Evolutionary conservation across 805 yeast species (phyloP).

Genomic region (Cyberlindnera mycetangii): DNA sequence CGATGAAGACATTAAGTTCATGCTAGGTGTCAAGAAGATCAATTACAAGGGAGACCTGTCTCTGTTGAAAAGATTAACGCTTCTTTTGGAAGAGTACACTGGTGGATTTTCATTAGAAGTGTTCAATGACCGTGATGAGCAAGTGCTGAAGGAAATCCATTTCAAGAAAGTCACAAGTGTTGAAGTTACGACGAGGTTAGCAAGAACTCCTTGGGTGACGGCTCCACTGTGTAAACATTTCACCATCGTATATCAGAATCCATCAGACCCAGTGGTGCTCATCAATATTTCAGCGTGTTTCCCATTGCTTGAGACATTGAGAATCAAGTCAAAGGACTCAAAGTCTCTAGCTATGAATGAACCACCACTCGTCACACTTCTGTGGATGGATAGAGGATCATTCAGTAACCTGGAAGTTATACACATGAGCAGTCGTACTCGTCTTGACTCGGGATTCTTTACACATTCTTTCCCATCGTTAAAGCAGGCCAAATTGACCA

Average conservation of each 20-base stretch:
- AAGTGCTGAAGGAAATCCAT: conserved; percentile 41
- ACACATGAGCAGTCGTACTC: conserved; percentile 7
- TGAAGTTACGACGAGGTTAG: background rate
- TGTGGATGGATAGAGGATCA: conserved; percentile 5
- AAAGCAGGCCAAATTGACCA: conserved; percentile 6
- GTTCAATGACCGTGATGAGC: conserved; percentile 37
- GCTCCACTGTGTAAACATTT: conserved; percentile 3
- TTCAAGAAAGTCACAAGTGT: conserved; percentile 1
- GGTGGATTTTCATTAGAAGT: conserved; percentile 3
- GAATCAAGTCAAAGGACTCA: conserved; percentile 4
- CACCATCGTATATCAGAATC: conserved; percentile 4
- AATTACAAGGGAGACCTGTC: conserved; percentile 1
- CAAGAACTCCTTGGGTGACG: background rate
- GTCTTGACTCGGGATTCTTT: conserved; percentile 8
- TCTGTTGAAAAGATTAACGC: background rate
- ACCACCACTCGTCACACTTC: conserved; percentile 4
- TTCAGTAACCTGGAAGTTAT: conserved; percentile 4
- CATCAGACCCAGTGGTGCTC: background rate
- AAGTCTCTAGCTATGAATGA: conserved; percentile 3
- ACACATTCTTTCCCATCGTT: conserved; percentile 7
- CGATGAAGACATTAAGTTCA: conserved; percentile 1
- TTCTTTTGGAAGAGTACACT: background rate
- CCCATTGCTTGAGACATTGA: conserved; percentile 2
- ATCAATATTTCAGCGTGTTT: conserved; percentile 1
- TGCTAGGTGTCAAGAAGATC: conserved; percentile 1